Percentiles rank a stretch among this genome's conserved stretches.
Evolutionary conservation across 2,329 filamentous ascomycete genomes (phyloP).

Genomic region (Epichloe hybrida): DNA sequence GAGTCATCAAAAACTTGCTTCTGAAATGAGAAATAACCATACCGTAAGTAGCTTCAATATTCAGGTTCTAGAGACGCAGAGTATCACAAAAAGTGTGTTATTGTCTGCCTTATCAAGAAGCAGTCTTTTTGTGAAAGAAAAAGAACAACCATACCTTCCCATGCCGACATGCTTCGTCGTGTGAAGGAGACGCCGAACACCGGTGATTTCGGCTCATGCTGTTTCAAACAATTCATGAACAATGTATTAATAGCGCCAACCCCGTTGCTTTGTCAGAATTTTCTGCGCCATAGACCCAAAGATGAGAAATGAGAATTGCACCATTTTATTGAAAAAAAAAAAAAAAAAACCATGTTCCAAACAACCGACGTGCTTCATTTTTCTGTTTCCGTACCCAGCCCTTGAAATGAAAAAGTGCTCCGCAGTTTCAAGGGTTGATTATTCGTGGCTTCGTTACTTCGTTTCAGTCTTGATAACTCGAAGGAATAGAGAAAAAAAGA

Average conservation of each 20-base stretch:
- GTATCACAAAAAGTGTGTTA: too few relatives aligned
- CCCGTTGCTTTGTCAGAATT: not conserved
- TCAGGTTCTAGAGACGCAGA: too few relatives aligned
- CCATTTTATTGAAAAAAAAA: too few relatives aligned
- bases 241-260: not conserved
- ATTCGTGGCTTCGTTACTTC: conserved; percentile 4
- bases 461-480: not conserved
- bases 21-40: too few relatives aligned
- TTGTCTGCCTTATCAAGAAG: too few relatives aligned
- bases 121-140: too few relatives aligned
- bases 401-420: not conserved
- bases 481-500: not conserved
- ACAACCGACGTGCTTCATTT: not conserved
- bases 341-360: too few relatives aligned
- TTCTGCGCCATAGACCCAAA: not conserved
- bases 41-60: too few relatives aligned
- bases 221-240: not conserved
- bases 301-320: not conserved
- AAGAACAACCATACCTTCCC: not conserved
- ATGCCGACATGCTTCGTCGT: not conserved
- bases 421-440: not conserved
- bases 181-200: not conserved
- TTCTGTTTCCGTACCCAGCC: not conserved
- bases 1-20: too few relatives aligned
- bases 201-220: not conserved